Evolutionary conservation across 345 rosid species (phyloP).

Genomic region (Arabidopsis suecica): DNA sequence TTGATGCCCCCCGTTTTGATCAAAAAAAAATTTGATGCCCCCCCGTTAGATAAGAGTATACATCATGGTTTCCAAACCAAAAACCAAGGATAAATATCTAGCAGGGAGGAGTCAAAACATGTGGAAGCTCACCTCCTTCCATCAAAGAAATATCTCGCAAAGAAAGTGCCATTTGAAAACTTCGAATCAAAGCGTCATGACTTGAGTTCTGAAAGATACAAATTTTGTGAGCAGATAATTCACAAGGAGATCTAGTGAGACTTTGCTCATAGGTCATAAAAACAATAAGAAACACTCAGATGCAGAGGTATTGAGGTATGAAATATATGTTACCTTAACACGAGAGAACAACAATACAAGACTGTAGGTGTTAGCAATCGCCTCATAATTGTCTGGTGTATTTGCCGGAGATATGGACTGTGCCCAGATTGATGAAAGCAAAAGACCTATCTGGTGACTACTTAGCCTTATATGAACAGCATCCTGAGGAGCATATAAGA

Average conservation of each 20-base stretch:
- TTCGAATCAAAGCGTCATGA: slow-evolving; percentile 71
- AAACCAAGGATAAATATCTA: slow-evolving; percentile 3
- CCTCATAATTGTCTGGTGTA: slow-evolving; percentile 88
- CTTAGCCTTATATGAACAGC: slow-evolving; percentile 76
- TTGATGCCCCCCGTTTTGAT: no score
- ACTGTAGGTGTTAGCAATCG: slow-evolving; percentile 91
- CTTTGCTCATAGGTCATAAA: slow-evolving; percentile 10
- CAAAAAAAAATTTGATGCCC: no score
- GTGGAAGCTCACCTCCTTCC: slow-evolving; percentile 67
- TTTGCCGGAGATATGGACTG: slow-evolving; percentile 89
- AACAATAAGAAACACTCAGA: slow-evolving; percentile 21
- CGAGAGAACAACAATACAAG: slow-evolving; percentile 88
- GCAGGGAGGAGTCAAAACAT: slow-evolving; percentile 8
- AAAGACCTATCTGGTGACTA: slow-evolving; percentile 87
- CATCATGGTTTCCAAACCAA: slow-evolving; percentile 24
- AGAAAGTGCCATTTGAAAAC: slow-evolving; percentile 94
- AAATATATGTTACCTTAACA: slow-evolving; percentile 67
- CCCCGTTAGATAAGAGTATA: background rate
- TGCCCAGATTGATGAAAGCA: slow-evolving; percentile 95
- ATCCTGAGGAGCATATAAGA: slow-evolving; percentile 54
- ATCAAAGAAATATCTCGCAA: slow-evolving; percentile 76
- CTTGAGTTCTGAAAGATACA: slow-evolving; percentile 76
- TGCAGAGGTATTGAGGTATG: slow-evolving; percentile 25
- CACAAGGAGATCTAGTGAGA: background rate
- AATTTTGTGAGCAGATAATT: slow-evolving; percentile 3